Percentiles rank a stretch among this genome's conserved stretches.
phyloP scores from a whole-genome alignment of 768 basidiomycete species.

The Dacryopinax primogenitus region DNA sequence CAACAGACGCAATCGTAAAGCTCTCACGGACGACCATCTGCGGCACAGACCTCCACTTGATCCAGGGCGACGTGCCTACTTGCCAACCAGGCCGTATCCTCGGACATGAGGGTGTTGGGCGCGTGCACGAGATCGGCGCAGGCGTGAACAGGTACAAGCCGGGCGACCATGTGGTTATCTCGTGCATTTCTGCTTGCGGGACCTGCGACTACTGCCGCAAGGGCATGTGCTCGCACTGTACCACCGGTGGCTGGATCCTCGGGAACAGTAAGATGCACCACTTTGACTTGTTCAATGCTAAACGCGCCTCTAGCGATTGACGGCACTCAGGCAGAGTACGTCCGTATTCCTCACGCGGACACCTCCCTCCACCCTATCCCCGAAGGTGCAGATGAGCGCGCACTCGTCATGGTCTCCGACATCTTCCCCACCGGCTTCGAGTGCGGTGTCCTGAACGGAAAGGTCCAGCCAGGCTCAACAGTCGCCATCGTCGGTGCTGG shows the following conservation, averaged over 20 bases:
- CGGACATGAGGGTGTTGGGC: background rate
- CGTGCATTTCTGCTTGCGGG: background rate
- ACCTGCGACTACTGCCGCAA: background rate
- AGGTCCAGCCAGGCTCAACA: background rate
- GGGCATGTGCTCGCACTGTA: background rate
- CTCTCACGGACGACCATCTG: background rate
- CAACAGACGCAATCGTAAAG: background rate
- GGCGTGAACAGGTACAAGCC: background rate
- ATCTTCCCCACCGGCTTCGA: background rate
- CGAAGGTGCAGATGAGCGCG: background rate
- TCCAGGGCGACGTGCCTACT: background rate
- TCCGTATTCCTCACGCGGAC: background rate
- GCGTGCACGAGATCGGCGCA: background rate
- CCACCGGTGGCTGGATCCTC: background rate
- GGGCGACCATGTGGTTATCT: background rate
- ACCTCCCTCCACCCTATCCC: background rate
- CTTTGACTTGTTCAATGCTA: background rate
- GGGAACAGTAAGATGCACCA: background rate
- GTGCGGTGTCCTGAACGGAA: background rate
- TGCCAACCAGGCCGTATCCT: background rate
- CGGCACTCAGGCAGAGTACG: background rate
- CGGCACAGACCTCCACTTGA: background rate
- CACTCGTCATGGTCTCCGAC: background rate
- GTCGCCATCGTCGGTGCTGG: constrained; percentile 2
- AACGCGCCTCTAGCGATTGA: background rate